Evolutionary conservation across 768 basidiomycete species (phyloP).

Genomic region (Mycena haematopus): DNA sequence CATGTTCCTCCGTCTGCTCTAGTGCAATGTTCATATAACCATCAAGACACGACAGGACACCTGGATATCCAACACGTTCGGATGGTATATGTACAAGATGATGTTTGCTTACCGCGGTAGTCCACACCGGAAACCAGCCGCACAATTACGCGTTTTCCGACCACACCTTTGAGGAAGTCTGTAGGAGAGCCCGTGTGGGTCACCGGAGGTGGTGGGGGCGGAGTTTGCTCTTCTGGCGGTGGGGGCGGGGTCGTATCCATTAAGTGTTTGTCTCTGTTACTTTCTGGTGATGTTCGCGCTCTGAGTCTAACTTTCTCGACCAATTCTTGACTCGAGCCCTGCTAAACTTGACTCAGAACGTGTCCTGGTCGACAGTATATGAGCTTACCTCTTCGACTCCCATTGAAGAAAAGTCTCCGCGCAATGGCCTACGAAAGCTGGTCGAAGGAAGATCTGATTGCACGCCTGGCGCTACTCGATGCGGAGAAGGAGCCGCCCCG

Average conservation of each 20-base stretch:
- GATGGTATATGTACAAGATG: background rate
- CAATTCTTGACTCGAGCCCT: background rate
- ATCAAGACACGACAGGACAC: constrained; percentile 92
- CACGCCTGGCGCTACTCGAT: constrained; percentile 66
- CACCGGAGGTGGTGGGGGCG: constrained; percentile 57
- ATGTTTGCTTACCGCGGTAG: constrained; percentile 72
- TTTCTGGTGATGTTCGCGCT: background rate
- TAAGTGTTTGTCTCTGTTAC: background rate
- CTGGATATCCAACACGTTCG: constrained; percentile 51
- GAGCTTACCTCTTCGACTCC: constrained; percentile 7
- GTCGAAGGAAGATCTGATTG: constrained; percentile 75
- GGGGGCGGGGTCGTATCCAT: constrained; percentile 42
- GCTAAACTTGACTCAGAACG: background rate
- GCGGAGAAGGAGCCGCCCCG: constrained; percentile 30
- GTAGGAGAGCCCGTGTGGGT: constrained; percentile 80
- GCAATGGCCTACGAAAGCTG: constrained; percentile 56
- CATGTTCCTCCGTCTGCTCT: constrained; percentile 96
- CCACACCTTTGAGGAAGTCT: constrained; percentile 93
- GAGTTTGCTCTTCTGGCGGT: constrained; percentile 41
- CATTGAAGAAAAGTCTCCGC: constrained; percentile 19
- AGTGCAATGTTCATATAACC: constrained; percentile 99
- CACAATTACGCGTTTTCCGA: constrained; percentile 93
- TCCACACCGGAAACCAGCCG: constrained; percentile 93
- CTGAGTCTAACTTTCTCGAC: too few species aligned
- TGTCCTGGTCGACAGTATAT: constrained; percentile 13